phyloP scores from a whole-genome alignment of 352 stramenopile species.

The Phytophthora macrochlamydospora region DNA sequence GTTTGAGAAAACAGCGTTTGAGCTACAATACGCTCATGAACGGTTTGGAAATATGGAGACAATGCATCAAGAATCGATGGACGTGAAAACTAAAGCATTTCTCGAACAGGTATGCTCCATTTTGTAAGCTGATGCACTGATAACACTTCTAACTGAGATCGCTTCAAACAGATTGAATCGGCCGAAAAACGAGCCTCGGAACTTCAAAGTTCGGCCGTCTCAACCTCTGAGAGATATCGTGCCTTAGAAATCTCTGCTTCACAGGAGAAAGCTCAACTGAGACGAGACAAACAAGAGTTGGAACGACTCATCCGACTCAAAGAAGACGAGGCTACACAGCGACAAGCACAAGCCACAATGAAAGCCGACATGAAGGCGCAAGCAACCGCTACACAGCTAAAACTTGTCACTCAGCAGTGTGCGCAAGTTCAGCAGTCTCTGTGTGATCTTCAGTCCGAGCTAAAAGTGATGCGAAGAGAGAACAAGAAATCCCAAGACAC shows the following conservation, averaged over 20 bases:
- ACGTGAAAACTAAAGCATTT: conserved; percentile 1
- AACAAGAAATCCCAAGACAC: conserved; percentile 23
- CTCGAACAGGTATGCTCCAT: conserved; percentile 18
- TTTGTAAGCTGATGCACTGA: background rate
- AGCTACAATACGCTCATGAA: conserved; percentile 4
- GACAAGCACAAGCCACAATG: conserved; percentile 13
- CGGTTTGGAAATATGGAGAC: conserved; percentile 13
- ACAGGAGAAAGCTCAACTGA: conserved; percentile 38
- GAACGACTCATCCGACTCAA: conserved; percentile 32
- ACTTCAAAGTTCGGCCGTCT: conserved; percentile 15
- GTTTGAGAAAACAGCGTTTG: conserved; percentile 12
- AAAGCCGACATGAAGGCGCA: conserved; percentile 16
- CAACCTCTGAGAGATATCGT: conserved; percentile 18
- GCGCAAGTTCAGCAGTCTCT: conserved; percentile 12
- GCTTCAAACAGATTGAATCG: conserved; percentile 1
- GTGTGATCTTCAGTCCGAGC: conserved; percentile 5
- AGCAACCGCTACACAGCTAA: conserved; percentile 11
- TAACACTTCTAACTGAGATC: background rate
- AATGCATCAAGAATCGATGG: conserved; percentile 17
- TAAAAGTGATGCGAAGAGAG: conserved; percentile 16
- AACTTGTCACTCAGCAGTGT: conserved; percentile 20
- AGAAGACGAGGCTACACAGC: conserved; percentile 28
- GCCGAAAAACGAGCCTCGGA: conserved; percentile 15
- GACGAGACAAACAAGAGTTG: conserved; percentile 40
- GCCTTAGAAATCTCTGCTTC: conserved; percentile 21